These are phyloP conservation scores for Nakazawaea sp. DNA, from an alignment of 805 yeast species.

Conservation along the genomic window DNA sequence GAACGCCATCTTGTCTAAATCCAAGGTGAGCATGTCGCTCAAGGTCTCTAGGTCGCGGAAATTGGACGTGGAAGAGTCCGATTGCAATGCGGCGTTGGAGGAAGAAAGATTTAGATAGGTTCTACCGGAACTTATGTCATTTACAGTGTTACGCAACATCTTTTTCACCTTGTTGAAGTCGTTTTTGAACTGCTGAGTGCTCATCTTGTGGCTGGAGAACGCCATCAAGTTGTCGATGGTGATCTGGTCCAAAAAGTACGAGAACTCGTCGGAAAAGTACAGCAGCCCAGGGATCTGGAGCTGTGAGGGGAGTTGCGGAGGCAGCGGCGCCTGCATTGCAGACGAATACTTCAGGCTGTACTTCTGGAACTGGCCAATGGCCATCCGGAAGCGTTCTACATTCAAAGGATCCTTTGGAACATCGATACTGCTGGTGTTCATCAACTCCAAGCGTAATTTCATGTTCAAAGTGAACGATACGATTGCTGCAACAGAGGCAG, in stretches of 20 bases:
- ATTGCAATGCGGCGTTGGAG: conserved; percentile 13
- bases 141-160: conserved; percentile 27
- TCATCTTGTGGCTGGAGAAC: conserved; percentile 17
- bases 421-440: conserved; percentile 45
- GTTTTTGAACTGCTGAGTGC: conserved; percentile 25
- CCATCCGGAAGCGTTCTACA: conserved; percentile 56
- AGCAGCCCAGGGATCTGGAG: conserved; percentile 59
- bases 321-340: conserved; percentile 16
- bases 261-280: conserved; percentile 29
- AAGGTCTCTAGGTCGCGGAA: conserved; percentile 5
- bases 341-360: conserved; percentile 16
- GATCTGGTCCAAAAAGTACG: conserved; percentile 7
- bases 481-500: conserved; percentile 70
- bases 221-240: conserved; percentile 11
- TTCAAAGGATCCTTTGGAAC: conserved; percentile 84
- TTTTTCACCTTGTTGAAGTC: conserved; percentile 28
- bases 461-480: conserved; percentile 71
- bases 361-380: conserved; percentile 75
- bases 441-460: conserved; percentile 49
- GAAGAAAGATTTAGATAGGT: conserved; percentile 18
- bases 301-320: conserved; percentile 46
- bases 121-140: conserved; percentile 28
- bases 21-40: conserved; percentile 13
- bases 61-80: conserved; percentile 19
- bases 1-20: conserved; percentile 15